Conservation (phyloP, 1,284 basidiomycete genomes). For the Fomitopsis palustris region DNA sequence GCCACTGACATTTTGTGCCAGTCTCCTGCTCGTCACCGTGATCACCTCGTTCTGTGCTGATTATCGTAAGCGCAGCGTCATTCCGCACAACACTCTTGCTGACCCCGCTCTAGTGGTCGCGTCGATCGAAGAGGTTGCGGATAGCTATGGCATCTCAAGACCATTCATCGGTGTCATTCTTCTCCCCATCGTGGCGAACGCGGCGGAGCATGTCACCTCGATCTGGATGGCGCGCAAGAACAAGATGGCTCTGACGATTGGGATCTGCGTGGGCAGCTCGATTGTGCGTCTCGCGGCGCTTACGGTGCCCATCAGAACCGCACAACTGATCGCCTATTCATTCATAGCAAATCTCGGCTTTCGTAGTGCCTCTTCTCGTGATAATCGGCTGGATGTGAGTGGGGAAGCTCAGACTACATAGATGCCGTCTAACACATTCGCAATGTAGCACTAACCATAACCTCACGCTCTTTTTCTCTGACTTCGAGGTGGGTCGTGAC, state of each 20-base stretch:
- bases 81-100: not conserved
- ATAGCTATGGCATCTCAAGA: conserved; percentile 79
- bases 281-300: conserved; percentile 53
- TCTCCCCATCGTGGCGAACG: conserved; percentile 73
- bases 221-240: conserved; percentile 91
- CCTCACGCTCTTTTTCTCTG: conserved; percentile 80
- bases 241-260: conserved; percentile 85
- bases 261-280: conserved; percentile 86
- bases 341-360: conserved; percentile 82
- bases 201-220: conserved; percentile 79
- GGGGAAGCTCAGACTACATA: not conserved
- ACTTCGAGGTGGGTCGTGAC: conserved; percentile 58
- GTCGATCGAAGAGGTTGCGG: conserved; percentile 87
- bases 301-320: not conserved
- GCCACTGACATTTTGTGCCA: conserved; percentile 21
- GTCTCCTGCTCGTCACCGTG: conserved; percentile 66
- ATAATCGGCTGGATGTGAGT: conserved; percentile 79
- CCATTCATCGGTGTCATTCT: conserved; percentile 76
- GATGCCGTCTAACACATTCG: not conserved
- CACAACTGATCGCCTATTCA: not conserved
- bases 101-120: conserved; percentile 60
- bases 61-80: conserved; percentile 44
- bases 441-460: conserved; percentile 61
- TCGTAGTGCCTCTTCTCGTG: conserved; percentile 83
- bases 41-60: conserved; percentile 88